These are phyloP conservation scores for Phytophthora rubi DNA, from an alignment of 352 stramenopile species.

Conservation along the genomic window DNA sequence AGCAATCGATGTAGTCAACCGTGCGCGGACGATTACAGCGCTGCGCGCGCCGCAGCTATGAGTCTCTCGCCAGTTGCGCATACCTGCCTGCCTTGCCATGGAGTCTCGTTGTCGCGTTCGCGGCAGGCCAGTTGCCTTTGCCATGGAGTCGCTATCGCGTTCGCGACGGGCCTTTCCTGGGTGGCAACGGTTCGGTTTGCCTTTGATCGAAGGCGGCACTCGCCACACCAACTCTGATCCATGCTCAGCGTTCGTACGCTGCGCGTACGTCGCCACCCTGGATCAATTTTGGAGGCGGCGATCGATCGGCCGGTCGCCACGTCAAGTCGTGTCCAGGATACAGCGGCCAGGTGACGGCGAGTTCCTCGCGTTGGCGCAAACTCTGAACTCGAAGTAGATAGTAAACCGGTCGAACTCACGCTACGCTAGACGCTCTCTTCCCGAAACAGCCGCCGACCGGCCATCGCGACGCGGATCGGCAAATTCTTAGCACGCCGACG, in stretches of 20 bases:
- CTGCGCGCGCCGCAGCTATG: not conserved
- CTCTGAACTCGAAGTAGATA: slow-evolving; percentile 5
- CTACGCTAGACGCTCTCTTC: slow-evolving; percentile 19
- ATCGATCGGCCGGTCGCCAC: slow-evolving; percentile 20
- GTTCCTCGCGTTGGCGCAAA: slow-evolving; percentile 9
- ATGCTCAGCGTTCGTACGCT: not conserved
- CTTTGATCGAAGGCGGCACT: slow-evolving; percentile 20
- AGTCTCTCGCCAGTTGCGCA: slow-evolving; percentile 22
- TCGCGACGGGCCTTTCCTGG: slow-evolving; percentile 11
- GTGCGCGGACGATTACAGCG: slow-evolving; percentile 7
- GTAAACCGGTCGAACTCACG: not conserved
- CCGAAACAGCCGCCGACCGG: slow-evolving; percentile 18
- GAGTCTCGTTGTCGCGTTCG: slow-evolving; percentile 7
- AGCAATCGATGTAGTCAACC: slow-evolving; percentile 28
- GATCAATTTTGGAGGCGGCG: not conserved
- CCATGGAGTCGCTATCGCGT: slow-evolving; percentile 11
- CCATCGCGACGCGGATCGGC: not conserved
- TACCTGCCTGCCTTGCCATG: slow-evolving; percentile 15
- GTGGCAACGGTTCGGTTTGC: not conserved
- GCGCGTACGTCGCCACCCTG: not conserved
- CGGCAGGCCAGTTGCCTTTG: slow-evolving; percentile 2
- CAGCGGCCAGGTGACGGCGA: slow-evolving; percentile 15
- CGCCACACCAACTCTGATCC: slow-evolving; percentile 14
- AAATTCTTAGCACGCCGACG: slow-evolving; percentile 4
- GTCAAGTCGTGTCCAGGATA: slow-evolving; percentile 37